Evolutionary conservation across 2,329 filamentous ascomycete genomes (phyloP).

Genomic region (Fusarium sp.): DNA sequence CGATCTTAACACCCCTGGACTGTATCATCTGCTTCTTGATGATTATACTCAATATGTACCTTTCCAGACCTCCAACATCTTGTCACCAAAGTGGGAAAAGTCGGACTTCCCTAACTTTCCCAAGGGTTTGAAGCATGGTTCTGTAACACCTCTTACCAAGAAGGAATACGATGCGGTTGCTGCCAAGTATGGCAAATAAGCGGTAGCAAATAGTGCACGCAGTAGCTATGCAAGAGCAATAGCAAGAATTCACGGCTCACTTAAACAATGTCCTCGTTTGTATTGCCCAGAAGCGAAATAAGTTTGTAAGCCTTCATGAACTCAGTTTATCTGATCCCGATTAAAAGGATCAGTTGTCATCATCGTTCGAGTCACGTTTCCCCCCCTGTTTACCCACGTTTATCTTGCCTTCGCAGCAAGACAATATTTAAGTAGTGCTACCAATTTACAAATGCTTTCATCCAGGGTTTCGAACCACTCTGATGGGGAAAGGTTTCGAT

Average conservation of each 20-base stretch:
- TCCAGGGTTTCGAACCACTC: not conserved
- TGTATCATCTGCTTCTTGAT: slow-evolving; percentile 59
- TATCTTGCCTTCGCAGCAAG: not conserved
- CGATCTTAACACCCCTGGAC: slow-evolving; percentile 50
- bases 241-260: not conserved
- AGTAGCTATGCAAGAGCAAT: not conserved
- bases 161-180: slow-evolving; percentile 53
- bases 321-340: not conserved
- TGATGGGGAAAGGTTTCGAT: not conserved
- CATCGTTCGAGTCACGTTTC: not conserved
- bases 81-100: slow-evolving; percentile 45
- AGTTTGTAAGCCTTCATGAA: not conserved
- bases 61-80: slow-evolving; percentile 56
- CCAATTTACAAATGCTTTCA: not conserved
- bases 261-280: not conserved
- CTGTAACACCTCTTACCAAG: slow-evolving; percentile 58
- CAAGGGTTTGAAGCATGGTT: slow-evolving; percentile 60
- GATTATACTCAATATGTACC: slow-evolving; percentile 59
- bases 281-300: not conserved
- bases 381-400: not conserved
- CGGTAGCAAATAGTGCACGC: not conserved
- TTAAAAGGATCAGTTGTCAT: not conserved
- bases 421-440: not conserved
- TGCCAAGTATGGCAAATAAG: slow-evolving; percentile 20
- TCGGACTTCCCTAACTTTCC: slow-evolving; percentile 56